phyloP scores from a whole-genome alignment of 331 rosid genomes.

The Erythrophleum ivorense region DNA sequence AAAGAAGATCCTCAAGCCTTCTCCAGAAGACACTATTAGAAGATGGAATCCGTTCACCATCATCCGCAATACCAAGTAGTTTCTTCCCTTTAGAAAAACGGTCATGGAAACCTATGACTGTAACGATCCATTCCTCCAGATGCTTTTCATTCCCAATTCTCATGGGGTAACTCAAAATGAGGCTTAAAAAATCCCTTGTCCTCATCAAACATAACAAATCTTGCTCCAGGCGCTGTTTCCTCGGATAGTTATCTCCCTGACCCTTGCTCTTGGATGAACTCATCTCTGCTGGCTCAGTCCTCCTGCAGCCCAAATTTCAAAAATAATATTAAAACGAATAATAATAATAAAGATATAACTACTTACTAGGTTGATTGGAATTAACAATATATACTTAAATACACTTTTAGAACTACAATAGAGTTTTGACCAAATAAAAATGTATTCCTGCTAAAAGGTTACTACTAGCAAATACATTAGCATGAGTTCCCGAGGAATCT shows the following conservation, averaged over 20 bases:
- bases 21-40: not conserved
- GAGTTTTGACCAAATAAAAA: no score
- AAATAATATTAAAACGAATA: no score
- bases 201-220: not conserved
- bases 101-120: not conserved
- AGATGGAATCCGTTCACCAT: not conserved
- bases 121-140: not conserved
- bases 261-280: not conserved
- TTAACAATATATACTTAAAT: no score
- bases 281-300: not conserved
- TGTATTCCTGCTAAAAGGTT: no score
- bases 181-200: not conserved
- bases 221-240: not conserved
- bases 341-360: no score
- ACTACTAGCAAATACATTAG: no score
- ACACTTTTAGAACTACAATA: no score
- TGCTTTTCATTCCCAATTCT: not conserved
- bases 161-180: slow-evolving; percentile 2
- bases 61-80: not conserved
- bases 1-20: not conserved
- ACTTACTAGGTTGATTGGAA: no score
- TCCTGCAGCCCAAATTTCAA: not conserved
- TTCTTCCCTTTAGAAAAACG: not conserved
- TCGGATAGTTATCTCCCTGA: not conserved
- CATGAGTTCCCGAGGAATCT: no score